A percentile compares a stretch with the other conserved stretches of the same genome.
Evolutionary conservation across 2,329 filamentous ascomycete species (phyloP).

Genomic region (Endoconidiophora polonica): DNA sequence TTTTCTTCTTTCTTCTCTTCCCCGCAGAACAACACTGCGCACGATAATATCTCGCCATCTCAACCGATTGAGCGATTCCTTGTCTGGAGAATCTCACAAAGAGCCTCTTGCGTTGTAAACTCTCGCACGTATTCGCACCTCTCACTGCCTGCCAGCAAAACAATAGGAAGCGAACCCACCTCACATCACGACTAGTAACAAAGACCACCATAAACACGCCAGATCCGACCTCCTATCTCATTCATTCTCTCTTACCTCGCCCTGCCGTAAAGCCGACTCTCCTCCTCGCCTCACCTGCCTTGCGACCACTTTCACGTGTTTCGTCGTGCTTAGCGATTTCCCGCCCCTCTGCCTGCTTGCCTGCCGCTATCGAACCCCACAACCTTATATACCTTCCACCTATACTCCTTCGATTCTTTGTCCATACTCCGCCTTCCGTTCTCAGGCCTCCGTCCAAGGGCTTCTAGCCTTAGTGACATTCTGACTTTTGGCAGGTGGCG

Average conservation of each 20-base stretch:
- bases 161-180: too few species aligned
- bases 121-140: too few species aligned
- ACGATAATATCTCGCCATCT: too few species aligned
- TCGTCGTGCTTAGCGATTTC: neutral
- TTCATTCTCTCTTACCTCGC: neutral
- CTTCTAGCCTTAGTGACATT: neutral
- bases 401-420: neutral
- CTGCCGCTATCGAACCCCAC: neutral
- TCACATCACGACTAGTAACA: too few species aligned
- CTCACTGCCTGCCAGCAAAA: too few species aligned
- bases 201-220: neutral
- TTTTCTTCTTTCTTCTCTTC: neutral
- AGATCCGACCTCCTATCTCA: neutral
- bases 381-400: neutral
- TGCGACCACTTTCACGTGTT: neutral
- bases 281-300: too few species aligned
- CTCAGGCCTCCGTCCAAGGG: neutral
- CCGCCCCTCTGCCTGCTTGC: neutral
- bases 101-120: too few species aligned
- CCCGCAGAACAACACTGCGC: neutral
- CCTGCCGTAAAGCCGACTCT: too few species aligned
- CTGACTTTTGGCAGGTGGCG: slow-evolving; percentile 2
- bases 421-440: neutral
- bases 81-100: too few species aligned
- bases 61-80: too few species aligned